Evolutionary conservation across 2,329 filamentous ascomycete species (phyloP), one percentile per base, ranked within the genome.

Genomic region (Pyrenochaeta sp.): DNA sequence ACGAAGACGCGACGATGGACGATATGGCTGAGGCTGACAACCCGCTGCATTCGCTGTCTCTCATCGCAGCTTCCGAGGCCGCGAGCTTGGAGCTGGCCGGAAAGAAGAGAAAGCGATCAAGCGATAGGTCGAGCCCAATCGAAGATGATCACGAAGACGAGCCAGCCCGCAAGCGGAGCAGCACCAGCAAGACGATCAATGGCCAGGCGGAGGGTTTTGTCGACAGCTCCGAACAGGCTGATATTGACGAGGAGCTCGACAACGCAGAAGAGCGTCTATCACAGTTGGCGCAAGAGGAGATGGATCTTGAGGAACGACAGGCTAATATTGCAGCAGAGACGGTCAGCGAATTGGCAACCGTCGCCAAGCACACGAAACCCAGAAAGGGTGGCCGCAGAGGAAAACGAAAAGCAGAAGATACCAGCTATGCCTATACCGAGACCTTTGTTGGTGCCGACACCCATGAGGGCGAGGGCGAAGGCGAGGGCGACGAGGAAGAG

Each of bases 371-470:
- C 48, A 51, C 61, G 36, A 69, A 69, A 51, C 61, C 63, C n/a
- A 62, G 64, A 13, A 68, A 68, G 54, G 68, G 67, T n/a, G 66
- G 67, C 10, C 58, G 68, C 35, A 63, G 32, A 81, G 84, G 42
- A 74, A 75, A 55, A 82, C 85, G 56, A 74, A 77, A 41, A 81
- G 84, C 51, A 75, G 67, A 68, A 10, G 65, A 70, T 23, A 26
- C 55, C 15, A 53, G 36, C 23, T 60, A 60, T 42, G 54, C 48
- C 23, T 53, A 49, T 19, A 50, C 38, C 21, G 58, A 78, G 14
- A 77, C 81, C 36, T 35, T 84, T 72, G 52, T 51, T 40, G 85
- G 85, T 48, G 81, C 84, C 46, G 86, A 89, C 81, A 83, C 86
- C 63, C 67, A 84, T 83, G 80, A 69, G 31, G 77, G 75, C 31